Conservation (phyloP, 2,329 filamentous ascomycete species). For the Xylaria sp. region DNA sequence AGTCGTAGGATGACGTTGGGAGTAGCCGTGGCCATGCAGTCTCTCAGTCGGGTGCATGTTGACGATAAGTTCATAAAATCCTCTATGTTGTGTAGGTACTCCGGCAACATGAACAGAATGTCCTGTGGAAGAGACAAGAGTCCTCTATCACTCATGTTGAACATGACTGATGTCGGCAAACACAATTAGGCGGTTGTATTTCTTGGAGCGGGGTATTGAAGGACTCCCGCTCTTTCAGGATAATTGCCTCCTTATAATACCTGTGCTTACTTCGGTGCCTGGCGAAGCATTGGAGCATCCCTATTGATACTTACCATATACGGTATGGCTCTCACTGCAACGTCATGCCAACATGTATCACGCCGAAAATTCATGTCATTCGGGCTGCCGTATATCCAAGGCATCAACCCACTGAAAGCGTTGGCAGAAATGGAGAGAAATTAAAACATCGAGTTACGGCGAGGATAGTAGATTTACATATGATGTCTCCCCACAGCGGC, state of each 20-base stretch:
- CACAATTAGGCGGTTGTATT: neutral
- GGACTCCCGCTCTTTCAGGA: too few species aligned
- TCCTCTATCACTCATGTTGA: neutral
- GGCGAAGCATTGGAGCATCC: neutral
- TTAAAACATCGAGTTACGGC: too few species aligned
- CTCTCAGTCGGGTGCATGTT: slow-evolving; percentile 32
- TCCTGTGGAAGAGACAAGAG: slow-evolving; percentile 36
- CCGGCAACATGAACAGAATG: slow-evolving; percentile 31
- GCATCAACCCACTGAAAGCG: neutral
- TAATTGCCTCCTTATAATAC: neutral
- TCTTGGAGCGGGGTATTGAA: neutral
- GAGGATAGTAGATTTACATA: too few species aligned
- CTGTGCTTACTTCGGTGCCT: neutral
- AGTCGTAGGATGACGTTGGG: slow-evolving; percentile 35
- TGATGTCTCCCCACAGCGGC: too few species aligned
- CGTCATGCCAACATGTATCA: neutral
- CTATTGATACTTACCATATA: neutral
- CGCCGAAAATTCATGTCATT: neutral
- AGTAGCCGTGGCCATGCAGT: slow-evolving; percentile 13
- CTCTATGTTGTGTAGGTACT: slow-evolving; percentile 37
- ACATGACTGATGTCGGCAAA: neutral
- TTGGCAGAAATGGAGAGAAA: neutral
- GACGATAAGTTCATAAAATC: slow-evolving; percentile 37
- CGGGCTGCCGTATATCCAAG: neutral
- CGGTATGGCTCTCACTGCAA: neutral